Conservation (phyloP, 768 basidiomycete species). For the Lactarius trivialis region DNA sequence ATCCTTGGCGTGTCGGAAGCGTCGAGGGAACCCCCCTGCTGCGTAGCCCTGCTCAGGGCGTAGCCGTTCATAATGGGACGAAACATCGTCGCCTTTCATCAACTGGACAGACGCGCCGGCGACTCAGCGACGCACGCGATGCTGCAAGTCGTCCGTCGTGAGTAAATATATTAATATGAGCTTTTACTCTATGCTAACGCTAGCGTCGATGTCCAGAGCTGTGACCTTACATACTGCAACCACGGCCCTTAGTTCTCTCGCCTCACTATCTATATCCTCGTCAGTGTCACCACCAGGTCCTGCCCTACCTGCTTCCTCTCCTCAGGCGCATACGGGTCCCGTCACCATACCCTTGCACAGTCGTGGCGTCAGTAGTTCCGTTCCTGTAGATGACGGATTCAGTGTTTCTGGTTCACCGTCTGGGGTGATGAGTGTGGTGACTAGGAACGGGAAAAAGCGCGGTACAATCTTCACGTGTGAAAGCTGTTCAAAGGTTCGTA, state of each 20-base stretch:
- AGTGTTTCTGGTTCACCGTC: slow-evolving; percentile 18
- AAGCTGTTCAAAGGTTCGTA: slow-evolving; percentile 82
- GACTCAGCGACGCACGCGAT: slow-evolving; percentile 74
- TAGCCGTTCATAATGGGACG: slow-evolving; percentile 25
- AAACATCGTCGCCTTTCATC: slow-evolving; percentile 70
- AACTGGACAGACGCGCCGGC: slow-evolving; percentile 58
- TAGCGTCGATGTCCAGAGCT: slow-evolving; percentile 27
- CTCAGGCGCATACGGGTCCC: slow-evolving; percentile 21
- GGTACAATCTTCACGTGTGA: slow-evolving; percentile 89
- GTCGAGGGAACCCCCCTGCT: slow-evolving; percentile 13
- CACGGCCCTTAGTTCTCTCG: slow-evolving; percentile 35
- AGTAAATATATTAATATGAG: slow-evolving; percentile 31
- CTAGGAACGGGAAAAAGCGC: slow-evolving; percentile 60
- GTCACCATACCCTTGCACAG: slow-evolving; percentile 11
- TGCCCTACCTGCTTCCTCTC: slow-evolving; percentile 23
- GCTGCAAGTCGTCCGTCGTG: slow-evolving; percentile 70
- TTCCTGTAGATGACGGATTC: slow-evolving; percentile 23
- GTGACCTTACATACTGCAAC: slow-evolving; percentile 33
- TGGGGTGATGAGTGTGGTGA: slow-evolving; percentile 27
- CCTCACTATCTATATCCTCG: slow-evolving; percentile 39
- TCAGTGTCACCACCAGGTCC: slow-evolving; percentile 27
- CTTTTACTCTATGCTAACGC: neutral
- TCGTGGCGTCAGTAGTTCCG: slow-evolving; percentile 5
- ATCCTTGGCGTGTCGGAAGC: slow-evolving; percentile 10
- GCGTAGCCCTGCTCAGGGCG: slow-evolving; percentile 22